Evolutionary conservation across 2,329 filamentous ascomycete species (phyloP).

Genomic region (Albifimbria verrucaria): DNA sequence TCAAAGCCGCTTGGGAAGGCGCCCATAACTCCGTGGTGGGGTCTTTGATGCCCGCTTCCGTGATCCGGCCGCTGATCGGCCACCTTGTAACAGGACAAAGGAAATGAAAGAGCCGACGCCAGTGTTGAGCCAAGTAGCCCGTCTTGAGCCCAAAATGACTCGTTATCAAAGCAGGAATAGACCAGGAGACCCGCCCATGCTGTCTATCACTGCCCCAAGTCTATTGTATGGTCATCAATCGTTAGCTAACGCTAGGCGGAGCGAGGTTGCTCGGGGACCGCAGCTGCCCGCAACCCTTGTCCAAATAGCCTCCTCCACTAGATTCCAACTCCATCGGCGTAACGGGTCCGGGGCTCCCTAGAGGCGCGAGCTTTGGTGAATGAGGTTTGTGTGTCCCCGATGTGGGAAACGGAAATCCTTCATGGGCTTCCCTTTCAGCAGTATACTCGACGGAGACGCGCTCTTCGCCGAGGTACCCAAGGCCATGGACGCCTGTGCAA

Average conservation of each 20-base stretch:
- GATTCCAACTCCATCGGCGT: slow-evolving; percentile 57
- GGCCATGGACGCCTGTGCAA: slow-evolving; percentile 52
- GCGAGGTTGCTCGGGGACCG: neutral
- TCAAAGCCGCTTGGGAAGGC: too few relatives aligned
- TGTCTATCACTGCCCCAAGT: neutral
- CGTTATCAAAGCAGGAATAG: too few relatives aligned
- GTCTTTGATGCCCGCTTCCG: too few relatives aligned
- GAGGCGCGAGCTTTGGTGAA: slow-evolving; percentile 47
- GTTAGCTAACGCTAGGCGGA: neutral
- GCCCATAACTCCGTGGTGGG: too few relatives aligned
- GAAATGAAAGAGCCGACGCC: too few relatives aligned
- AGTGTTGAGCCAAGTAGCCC: too few relatives aligned
- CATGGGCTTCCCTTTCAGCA: slow-evolving; percentile 31
- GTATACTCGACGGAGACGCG: slow-evolving; percentile 22
- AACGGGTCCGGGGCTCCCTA: slow-evolving; percentile 58
- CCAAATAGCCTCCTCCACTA: slow-evolving; percentile 33
- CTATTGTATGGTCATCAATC: neutral
- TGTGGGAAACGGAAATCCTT: slow-evolving; percentile 35
- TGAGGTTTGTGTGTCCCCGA: slow-evolving; percentile 41
- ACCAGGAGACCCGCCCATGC: too few relatives aligned
- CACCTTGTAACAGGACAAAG: too few relatives aligned
- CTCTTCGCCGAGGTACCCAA: slow-evolving; percentile 23
- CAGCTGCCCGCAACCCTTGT: slow-evolving; percentile 7
- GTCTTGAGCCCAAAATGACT: too few relatives aligned
- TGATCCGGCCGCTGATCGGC: neutral